Evolutionary conservation across 192 early-diverging fungal species (phyloP), one percentile per base, ranked within the genome.

Genomic region (Martensiomyces pterosporus): DNA sequence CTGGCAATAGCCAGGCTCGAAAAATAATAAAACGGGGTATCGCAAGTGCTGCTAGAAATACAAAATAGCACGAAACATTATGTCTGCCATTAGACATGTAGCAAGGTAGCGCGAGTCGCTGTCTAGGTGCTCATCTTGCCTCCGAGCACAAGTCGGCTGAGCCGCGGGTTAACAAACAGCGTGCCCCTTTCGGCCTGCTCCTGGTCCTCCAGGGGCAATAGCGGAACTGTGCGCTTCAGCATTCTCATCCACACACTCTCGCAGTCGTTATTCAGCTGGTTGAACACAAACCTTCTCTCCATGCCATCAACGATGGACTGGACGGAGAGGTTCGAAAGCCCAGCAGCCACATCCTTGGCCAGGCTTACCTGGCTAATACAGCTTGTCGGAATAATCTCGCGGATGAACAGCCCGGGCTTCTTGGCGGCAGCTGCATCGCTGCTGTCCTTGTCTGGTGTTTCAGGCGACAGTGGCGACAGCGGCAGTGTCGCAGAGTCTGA

Each of bases 281-380:
- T 33, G 43, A 74, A 51, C 9, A 52, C 55, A 8, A 74, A 14
- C 17, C 42, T 26, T 2, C 17, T 38, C 0, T 58, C 58, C 1
- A 25, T 13, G 37, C 62, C 57, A 9, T 49, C 58, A 17, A 25
- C 29, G 24, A 49, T 42, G 17, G 59, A 39, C 58, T 74, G 70
- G 33, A 66, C 38, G 4, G 43, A 50, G 24, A 74, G 51, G 1
- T 57, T 38, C 37, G 53, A 17, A 14, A 57, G 47, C 26, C 70
- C 70, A n/a, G n/a, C n/a, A 39, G 47, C 47, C 35, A 53, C 23
- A 29, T 74, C 70, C 17, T 39, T 16, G 18, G 42, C 43, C 24
- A 60, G 58, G 39, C 63, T 58, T n/a, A 62, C 49, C 45, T 57
- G 53, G 39, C 54, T 66, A 8, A 74, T 61, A 12, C 52, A 52